Evolutionary conservation across 2,329 filamentous ascomycete species (phyloP).

Genomic region (Colletotrichum chrysophilum): DNA sequence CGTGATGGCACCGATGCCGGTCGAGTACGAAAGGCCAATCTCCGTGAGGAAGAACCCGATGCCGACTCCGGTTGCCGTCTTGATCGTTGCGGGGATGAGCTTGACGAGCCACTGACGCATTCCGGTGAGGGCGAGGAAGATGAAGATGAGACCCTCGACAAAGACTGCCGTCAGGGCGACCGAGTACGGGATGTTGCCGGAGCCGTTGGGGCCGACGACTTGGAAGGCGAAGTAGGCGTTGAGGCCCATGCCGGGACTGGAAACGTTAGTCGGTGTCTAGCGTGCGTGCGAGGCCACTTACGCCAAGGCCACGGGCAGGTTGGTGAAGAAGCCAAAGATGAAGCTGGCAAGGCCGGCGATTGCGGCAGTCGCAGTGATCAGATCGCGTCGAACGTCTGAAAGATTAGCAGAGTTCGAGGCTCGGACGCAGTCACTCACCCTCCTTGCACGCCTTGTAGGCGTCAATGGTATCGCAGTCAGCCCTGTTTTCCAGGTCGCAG

Average conservation of each 20-base stretch:
- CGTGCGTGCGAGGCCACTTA: slow-evolving; percentile 43
- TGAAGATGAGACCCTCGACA: slow-evolving; percentile 68
- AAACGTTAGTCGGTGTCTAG: slow-evolving; percentile 10
- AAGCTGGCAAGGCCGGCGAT: slow-evolving; percentile 78
- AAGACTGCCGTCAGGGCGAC: slow-evolving; percentile 70
- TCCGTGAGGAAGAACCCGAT: slow-evolving; percentile 70
- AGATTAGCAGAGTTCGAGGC: neutral
- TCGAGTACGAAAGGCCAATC: slow-evolving; percentile 75
- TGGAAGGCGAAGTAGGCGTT: slow-evolving; percentile 74
- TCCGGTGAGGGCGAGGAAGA: slow-evolving; percentile 68
- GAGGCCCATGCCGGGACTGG: slow-evolving; percentile 69
- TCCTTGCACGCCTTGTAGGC: slow-evolving; percentile 52
- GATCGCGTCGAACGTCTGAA: slow-evolving; percentile 71
- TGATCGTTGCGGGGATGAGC: slow-evolving; percentile 68
- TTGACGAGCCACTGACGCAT: slow-evolving; percentile 77
- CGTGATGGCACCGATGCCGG: slow-evolving; percentile 83
- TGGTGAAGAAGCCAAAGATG: slow-evolving; percentile 80
- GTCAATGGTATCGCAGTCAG: slow-evolving; percentile 53
- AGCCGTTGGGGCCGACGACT: slow-evolving; percentile 66
- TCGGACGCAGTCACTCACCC: slow-evolving; percentile 35
- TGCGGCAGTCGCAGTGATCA: slow-evolving; percentile 85
- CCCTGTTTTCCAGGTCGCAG: slow-evolving; percentile 54
- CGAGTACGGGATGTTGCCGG: slow-evolving; percentile 60
- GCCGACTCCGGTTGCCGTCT: slow-evolving; percentile 69
- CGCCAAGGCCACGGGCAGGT: slow-evolving; percentile 79